These are phyloP conservation scores for Talaromyces sp. DNA, from an alignment of 2,329 filamentous ascomycete species.

Conservation along the genomic window DNA sequence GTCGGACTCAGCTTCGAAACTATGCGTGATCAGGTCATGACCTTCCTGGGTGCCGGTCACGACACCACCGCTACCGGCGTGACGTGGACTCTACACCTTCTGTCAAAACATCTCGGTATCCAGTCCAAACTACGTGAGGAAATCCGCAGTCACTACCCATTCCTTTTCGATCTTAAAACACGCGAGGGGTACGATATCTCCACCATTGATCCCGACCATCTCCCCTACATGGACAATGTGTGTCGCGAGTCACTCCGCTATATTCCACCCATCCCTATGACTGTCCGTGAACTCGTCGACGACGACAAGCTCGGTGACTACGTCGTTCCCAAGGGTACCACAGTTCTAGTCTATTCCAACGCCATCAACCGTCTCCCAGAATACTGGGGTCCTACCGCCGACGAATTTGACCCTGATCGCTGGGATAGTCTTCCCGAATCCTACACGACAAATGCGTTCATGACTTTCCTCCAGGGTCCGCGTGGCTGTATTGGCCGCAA, in stretches of 20 bases:
- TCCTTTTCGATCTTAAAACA: constrained; percentile 36
- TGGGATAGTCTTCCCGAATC: constrained; percentile 40
- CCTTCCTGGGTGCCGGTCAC: constrained; percentile 43
- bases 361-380: constrained; percentile 40
- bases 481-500: constrained; percentile 34
- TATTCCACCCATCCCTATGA: constrained; percentile 48
- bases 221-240: constrained; percentile 47
- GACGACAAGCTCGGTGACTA: constrained; percentile 42
- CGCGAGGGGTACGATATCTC: constrained; percentile 30
- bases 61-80: constrained; percentile 46
- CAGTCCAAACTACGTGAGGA: constrained; percentile 42
- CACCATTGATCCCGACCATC: constrained; percentile 37
- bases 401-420: constrained; percentile 43
- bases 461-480: constrained; percentile 34
- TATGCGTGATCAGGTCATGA: constrained; percentile 39
- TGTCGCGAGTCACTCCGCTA: constrained; percentile 47
- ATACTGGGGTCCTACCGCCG: constrained; percentile 42
- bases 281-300: constrained; percentile 41
- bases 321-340: constrained; percentile 42
- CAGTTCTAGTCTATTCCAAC: constrained; percentile 44
- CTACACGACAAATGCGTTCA: constrained; percentile 36
- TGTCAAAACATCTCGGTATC: constrained; percentile 39
- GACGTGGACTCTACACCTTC: constrained; percentile 43
- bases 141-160: constrained; percentile 36
- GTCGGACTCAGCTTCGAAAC: constrained; percentile 37